Conservation (phyloP, 768 basidiomycete genomes). For the Termitomyces sp. region DNA sequence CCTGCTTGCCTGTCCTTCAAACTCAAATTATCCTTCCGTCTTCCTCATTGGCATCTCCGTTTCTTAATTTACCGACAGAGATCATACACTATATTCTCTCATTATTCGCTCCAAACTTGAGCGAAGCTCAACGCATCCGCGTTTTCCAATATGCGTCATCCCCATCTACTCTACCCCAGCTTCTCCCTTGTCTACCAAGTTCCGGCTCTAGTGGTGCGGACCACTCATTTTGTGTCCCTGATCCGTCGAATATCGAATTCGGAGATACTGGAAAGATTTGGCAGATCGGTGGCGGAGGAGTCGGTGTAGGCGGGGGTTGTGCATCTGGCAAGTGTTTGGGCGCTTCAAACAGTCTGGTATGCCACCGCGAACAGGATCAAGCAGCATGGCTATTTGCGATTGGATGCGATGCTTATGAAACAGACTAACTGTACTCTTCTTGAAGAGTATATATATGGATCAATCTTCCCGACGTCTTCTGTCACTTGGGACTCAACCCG, state of each 20-base stretch:
- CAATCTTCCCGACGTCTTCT: neutral
- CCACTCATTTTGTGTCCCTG: constrained; percentile 21
- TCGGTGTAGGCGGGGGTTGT: constrained; percentile 20
- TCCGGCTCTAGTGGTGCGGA: neutral
- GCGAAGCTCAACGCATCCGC: constrained; percentile 46
- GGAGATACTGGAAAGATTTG: constrained; percentile 7
- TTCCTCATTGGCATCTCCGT: constrained; percentile 21
- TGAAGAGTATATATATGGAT: neutral
- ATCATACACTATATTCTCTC: constrained; percentile 53
- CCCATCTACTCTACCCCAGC: constrained; percentile 36
- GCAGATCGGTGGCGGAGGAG: constrained; percentile 13
- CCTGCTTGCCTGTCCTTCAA: neutral
- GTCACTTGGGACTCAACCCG: no score
- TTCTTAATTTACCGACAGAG: constrained; percentile 46
- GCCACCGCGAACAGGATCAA: constrained; percentile 37
- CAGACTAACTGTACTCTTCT: neutral
- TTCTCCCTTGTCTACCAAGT: constrained; percentile 16
- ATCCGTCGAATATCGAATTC: constrained; percentile 26
- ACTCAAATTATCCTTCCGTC: neutral
- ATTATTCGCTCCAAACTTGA: constrained; percentile 52
- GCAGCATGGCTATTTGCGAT: constrained; percentile 42
- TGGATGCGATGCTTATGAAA: constrained; percentile 41
- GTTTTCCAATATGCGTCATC: constrained; percentile 48
- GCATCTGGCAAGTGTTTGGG: constrained; percentile 34
- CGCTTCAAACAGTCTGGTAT: constrained; percentile 28